phyloP scores from a whole-genome alignment of 2,329 filamentous ascomycete species.

The Fusarium sp. region DNA sequence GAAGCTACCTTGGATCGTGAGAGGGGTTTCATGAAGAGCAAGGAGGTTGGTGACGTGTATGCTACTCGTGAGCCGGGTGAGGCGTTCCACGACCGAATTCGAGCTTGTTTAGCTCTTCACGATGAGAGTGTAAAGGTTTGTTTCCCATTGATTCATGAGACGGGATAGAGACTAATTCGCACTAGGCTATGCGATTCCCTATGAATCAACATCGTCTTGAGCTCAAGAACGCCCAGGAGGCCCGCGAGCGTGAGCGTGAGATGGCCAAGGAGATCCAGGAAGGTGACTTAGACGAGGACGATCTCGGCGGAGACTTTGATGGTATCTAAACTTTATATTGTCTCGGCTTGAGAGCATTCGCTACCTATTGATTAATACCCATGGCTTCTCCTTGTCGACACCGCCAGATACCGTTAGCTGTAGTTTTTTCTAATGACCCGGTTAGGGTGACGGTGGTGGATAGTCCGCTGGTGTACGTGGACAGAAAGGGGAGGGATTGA shows the following conservation, averaged over 20 bases:
- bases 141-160: background rate
- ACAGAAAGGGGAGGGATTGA: conserved; percentile 28
- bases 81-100: conserved; percentile 96
- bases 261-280: conserved; percentile 99
- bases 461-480: conserved; percentile 10
- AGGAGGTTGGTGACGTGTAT: conserved; percentile 95
- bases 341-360: conserved; percentile 5
- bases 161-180: conserved; percentile 23
- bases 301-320: conserved; percentile 94
- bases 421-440: conserved; percentile 32
- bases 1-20: conserved; percentile 95
- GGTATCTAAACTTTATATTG: conserved; percentile 72
- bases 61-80: conserved; percentile 94
- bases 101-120: conserved; percentile 87
- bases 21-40: conserved; percentile 97
- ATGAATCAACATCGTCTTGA: conserved; percentile 99
- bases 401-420: conserved; percentile 20
- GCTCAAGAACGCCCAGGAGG: conserved; percentile 97
- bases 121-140: conserved; percentile 96
- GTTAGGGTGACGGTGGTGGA: conserved; percentile 19
- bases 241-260: conserved; percentile 94
- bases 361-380: conserved; percentile 10
- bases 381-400: conserved; percentile 8
- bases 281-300: conserved; percentile 94
- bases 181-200: conserved; percentile 94